These are phyloP conservation scores for Cryptosporidium felis DNA, from an alignment of 169 alveolate genomes.

Conservation along the genomic window DNA sequence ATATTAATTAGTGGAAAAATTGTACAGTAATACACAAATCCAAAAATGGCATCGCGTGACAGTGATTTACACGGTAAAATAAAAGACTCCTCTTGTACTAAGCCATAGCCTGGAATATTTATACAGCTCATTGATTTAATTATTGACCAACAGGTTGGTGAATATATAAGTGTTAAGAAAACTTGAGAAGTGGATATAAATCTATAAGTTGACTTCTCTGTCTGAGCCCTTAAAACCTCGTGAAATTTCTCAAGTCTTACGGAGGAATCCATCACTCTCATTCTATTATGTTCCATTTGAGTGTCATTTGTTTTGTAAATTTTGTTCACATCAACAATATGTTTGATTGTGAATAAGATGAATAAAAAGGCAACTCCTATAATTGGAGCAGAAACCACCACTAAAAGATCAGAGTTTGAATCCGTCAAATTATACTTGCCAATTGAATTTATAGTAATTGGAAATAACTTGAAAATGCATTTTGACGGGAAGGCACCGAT, in stretches of 20 bases:
- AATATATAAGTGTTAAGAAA: constrained; percentile 19
- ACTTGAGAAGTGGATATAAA: constrained; percentile 51
- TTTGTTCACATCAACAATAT: constrained; percentile 40
- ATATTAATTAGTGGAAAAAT: constrained; percentile 47
- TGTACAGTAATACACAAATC: constrained; percentile 10
- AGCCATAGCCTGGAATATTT: constrained; percentile 57
- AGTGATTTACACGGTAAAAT: constrained; percentile 32
- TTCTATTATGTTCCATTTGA: background rate
- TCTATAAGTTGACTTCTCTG: constrained; percentile 53
- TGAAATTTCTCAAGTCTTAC: constrained; percentile 43
- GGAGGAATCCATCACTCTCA: constrained; percentile 21
- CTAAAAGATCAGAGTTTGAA: constrained; percentile 11
- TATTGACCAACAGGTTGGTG: constrained; percentile 15
- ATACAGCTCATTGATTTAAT: constrained; percentile 22
- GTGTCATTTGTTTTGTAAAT: constrained; percentile 53
- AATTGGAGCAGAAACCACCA: constrained; percentile 19
- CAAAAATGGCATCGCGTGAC: background rate
- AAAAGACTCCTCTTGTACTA: constrained; percentile 21
- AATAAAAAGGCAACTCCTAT: constrained; percentile 30
- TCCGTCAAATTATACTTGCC: constrained; percentile 19
- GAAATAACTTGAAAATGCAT: constrained; percentile 32
- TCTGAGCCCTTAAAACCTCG: constrained; percentile 1
- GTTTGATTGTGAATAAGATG: constrained; percentile 46
- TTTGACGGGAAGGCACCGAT: constrained; percentile 36
- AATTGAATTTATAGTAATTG: constrained; percentile 7